A percentile compares a stretch with the other conserved stretches of the same genome.
Evolutionary conservation across 1,139 yeast species (phyloP).

Genomic region (Scheffersomyces insectosa): DNA sequence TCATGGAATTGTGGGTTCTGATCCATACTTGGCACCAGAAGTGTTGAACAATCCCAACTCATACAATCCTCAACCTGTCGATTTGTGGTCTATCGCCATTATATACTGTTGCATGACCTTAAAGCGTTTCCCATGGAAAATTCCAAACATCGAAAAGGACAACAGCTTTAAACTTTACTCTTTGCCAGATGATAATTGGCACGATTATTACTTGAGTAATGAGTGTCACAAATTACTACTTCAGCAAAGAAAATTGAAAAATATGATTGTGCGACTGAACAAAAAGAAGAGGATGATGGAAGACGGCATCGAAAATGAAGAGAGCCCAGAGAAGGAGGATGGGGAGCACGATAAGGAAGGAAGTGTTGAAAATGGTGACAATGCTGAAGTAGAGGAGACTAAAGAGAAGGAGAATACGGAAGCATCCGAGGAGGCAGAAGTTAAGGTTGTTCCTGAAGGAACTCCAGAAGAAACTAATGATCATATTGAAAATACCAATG

Average conservation of each 20-base stretch:
- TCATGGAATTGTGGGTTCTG: slow-evolving; percentile 95
- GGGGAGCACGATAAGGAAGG: slow-evolving; percentile 4
- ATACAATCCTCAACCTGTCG: slow-evolving; percentile 92
- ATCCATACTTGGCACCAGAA: slow-evolving; percentile 97
- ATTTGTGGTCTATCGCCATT: slow-evolving; percentile 93
- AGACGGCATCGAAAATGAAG: slow-evolving; percentile 10
- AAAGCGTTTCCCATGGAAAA: slow-evolving; percentile 96
- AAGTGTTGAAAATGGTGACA: slow-evolving; percentile 5
- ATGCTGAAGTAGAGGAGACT: slow-evolving; percentile 10
- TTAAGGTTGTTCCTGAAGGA: slow-evolving; percentile 2
- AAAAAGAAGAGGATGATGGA: slow-evolving; percentile 35
- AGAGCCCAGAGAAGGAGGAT: slow-evolving; percentile 5
- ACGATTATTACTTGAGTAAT: slow-evolving; percentile 51
- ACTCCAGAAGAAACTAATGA: slow-evolving; percentile 1
- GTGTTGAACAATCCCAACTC: slow-evolving; percentile 67
- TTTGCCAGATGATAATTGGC: slow-evolving; percentile 56
- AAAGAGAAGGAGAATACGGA: slow-evolving; percentile 5
- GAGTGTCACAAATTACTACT: slow-evolving; percentile 50
- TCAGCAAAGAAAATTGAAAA: slow-evolving; percentile 47
- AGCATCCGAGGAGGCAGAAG: slow-evolving; percentile 6
- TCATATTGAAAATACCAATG: slow-evolving; percentile 6
- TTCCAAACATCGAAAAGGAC: slow-evolving; percentile 79
- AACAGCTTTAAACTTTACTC: slow-evolving; percentile 69
- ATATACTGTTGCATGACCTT: slow-evolving; percentile 95
- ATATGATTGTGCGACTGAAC: slow-evolving; percentile 44